Evolutionary conservation across 2,329 filamentous ascomycete species (phyloP).

Genomic region (Ophiostoma novo-ulmi): DNA sequence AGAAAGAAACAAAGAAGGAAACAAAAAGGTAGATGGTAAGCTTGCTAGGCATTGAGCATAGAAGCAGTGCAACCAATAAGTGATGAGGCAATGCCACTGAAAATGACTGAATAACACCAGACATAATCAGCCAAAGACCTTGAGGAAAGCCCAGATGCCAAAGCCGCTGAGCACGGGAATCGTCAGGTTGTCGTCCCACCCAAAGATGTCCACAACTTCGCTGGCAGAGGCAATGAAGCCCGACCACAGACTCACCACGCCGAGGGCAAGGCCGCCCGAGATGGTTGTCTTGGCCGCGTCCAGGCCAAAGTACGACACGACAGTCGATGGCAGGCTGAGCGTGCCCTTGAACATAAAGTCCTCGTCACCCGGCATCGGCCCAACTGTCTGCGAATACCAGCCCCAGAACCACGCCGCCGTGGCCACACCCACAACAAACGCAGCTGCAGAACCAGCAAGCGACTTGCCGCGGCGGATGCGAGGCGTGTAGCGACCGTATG

Average conservation of each 20-base stretch:
- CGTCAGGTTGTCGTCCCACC: constrained; percentile 95
- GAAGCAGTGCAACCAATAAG: not conserved
- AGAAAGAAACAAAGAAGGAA: not conserved
- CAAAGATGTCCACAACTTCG: constrained; percentile 85
- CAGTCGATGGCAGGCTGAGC: constrained; percentile 61
- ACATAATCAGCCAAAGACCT: constrained; percentile 60
- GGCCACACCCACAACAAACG: constrained; percentile 73
- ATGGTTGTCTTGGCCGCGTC: constrained; percentile 53
- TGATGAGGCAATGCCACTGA: not conserved
- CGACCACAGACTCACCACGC: constrained; percentile 76
- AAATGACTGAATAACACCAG: not conserved
- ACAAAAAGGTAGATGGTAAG: not conserved
- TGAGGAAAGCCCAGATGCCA: constrained; percentile 87
- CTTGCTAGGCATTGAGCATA: constrained; percentile 6
- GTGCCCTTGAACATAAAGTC: constrained; percentile 75
- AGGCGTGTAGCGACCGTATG: constrained; percentile 85
- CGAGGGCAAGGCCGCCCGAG: constrained; percentile 66
- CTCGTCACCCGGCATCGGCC: constrained; percentile 64
- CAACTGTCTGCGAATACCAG: constrained; percentile 65
- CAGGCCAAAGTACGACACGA: constrained; percentile 37
- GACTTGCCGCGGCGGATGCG: constrained; percentile 83
- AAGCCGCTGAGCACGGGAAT: constrained; percentile 87
- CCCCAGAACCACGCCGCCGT: constrained; percentile 88
- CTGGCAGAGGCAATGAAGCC: constrained; percentile 85
- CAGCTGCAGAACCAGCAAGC: constrained; percentile 79